phyloP scores from a whole-genome alignment of 2,329 filamentous ascomycete genomes.

The Mariannaea elegans region DNA sequence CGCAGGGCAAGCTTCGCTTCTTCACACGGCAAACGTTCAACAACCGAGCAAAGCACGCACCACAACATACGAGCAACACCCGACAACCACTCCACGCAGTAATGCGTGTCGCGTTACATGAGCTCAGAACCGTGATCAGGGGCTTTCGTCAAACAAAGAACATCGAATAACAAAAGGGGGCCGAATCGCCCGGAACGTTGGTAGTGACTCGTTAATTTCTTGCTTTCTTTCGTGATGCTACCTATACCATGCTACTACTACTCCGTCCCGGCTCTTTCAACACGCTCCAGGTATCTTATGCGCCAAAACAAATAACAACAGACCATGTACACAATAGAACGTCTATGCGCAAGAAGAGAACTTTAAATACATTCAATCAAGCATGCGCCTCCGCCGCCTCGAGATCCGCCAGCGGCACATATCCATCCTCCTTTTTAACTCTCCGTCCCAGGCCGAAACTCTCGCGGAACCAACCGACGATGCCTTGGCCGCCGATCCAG shows the following conservation, averaged over 20 bases:
- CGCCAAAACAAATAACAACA: not conserved
- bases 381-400: slow-evolving; percentile 45
- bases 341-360: not conserved
- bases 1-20: not conserved
- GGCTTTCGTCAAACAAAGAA: not conserved
- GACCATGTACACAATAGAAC: not conserved
- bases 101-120: slow-evolving; percentile 16
- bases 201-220: not conserved
- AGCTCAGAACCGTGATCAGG: slow-evolving; percentile 13
- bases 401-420: slow-evolving; percentile 66
- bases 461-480: slow-evolving; percentile 55
- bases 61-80: slow-evolving; percentile 34
- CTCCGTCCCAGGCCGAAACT: slow-evolving; percentile 48
- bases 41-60: slow-evolving; percentile 10
- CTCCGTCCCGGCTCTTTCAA: not conserved
- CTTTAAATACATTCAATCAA: not conserved
- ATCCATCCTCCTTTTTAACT: slow-evolving; percentile 61
- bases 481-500: slow-evolving; percentile 53
- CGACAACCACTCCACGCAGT: slow-evolving; percentile 27
- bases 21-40: not conserved
- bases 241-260: not conserved
- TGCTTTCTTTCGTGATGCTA: not conserved
- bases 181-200: too few species aligned
- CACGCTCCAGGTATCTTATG: slow-evolving; percentile 8
- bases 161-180: slow-evolving; percentile 8